A percentile compares a stretch with the other conserved stretches of the same genome.
Conservation (phyloP, 768 basidiomycete genomes). For the Calocybe cyanea region DNA sequence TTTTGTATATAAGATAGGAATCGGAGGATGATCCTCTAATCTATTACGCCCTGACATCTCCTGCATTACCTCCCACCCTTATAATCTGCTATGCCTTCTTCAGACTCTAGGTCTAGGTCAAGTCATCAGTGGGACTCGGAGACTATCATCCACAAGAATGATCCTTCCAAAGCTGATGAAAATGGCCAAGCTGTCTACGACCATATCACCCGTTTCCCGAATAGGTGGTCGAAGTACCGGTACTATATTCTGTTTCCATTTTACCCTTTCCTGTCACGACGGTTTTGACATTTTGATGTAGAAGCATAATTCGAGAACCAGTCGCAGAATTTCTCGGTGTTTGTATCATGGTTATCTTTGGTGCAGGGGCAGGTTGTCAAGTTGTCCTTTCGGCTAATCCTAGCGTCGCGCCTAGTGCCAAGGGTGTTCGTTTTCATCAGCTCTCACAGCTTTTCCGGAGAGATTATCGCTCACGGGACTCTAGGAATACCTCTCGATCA, state of each 20-base stretch:
- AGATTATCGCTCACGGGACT: not conserved
- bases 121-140: conserved; percentile 1
- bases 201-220: conserved; percentile 38
- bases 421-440: conserved; percentile 65
- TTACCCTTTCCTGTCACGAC: not conserved
- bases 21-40: too few species aligned
- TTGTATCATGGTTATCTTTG: conserved; percentile 56
- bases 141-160: conserved; percentile 1
- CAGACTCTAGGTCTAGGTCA: not conserved
- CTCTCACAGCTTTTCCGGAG: too few species aligned
- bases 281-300: too few species aligned
- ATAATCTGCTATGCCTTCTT: too few species aligned
- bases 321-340: conserved; percentile 63
- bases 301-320: conserved; percentile 50
- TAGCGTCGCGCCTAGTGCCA: conserved; percentile 40
- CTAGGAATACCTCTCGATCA: conserved; percentile 46
- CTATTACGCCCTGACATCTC: too few species aligned
- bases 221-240: conserved; percentile 54
- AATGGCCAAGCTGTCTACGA: conserved; percentile 18
- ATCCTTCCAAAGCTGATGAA: not conserved
- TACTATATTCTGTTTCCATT: conserved; percentile 22
- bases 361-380: conserved; percentile 56
- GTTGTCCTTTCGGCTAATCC: conserved; percentile 44
- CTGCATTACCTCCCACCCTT: too few species aligned
- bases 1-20: too few species aligned